Evolutionary conservation across 2,329 filamentous ascomycete genomes (phyloP).

Genomic region (Boeremia exigua): DNA sequence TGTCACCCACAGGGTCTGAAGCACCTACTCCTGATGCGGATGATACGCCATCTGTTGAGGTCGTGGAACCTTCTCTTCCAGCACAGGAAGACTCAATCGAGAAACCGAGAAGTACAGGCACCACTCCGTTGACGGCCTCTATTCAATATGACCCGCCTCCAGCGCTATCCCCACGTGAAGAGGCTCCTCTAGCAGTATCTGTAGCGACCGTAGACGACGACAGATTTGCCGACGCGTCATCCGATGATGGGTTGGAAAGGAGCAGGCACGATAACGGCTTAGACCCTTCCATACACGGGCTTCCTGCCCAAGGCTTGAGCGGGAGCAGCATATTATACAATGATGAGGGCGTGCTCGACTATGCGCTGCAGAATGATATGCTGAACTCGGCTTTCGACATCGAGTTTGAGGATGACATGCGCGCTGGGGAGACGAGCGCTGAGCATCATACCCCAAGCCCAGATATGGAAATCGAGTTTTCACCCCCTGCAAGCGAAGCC

Average conservation of each 20-base stretch:
- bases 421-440: not conserved
- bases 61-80: slow-evolving; percentile 2
- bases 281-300: slow-evolving; percentile 17
- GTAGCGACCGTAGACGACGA: slow-evolving; percentile 47
- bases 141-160: slow-evolving; percentile 1
- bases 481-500: slow-evolving; percentile 22
- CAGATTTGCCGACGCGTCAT: slow-evolving; percentile 51
- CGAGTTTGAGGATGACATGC: slow-evolving; percentile 8
- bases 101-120: not conserved
- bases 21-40: not conserved
- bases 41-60: not conserved
- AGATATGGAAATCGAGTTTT: slow-evolving; percentile 19
- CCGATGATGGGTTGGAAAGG: slow-evolving; percentile 40
- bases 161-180: not conserved
- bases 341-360: slow-evolving; percentile 44
- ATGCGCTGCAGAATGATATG: slow-evolving; percentile 41
- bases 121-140: not conserved
- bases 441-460: slow-evolving; percentile 19
- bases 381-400: slow-evolving; percentile 35
- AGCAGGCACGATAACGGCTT: slow-evolving; percentile 15
- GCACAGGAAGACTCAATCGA: slow-evolving; percentile 5
- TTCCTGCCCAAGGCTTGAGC: slow-evolving; percentile 24
- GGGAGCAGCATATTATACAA: slow-evolving; percentile 43
- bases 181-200: slow-evolving; percentile 26
- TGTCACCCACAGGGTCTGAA: not conserved